These are phyloP conservation scores for Fusarium veterinarium DNA, from an alignment of 2,329 filamentous ascomycete species.

Conservation along the genomic window DNA sequence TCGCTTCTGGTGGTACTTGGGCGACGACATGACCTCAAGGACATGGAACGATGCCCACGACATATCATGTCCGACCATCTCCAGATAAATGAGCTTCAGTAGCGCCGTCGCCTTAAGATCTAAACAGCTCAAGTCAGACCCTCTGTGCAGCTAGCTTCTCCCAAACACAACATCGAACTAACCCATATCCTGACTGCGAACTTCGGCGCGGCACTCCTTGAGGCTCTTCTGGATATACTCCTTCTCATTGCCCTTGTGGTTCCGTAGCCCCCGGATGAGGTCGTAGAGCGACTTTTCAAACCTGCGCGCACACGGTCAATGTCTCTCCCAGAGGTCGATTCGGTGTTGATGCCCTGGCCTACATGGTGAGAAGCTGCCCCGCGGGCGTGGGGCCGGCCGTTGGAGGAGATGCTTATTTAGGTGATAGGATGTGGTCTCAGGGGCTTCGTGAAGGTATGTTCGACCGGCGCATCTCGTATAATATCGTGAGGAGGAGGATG, in stretches of 20 bases:
- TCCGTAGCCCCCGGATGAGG: slow-evolving; percentile 94
- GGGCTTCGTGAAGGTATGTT: slow-evolving; percentile 26
- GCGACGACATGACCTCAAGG: slow-evolving; percentile 97
- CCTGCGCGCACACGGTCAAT: slow-evolving; percentile 64
- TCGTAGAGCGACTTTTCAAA: slow-evolving; percentile 99
- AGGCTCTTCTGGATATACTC: slow-evolving; percentile 94
- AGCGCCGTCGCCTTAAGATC: slow-evolving; percentile 97
- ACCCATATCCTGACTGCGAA: slow-evolving; percentile 94
- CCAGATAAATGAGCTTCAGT: slow-evolving; percentile 94
- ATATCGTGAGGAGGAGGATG: slow-evolving; percentile 5
- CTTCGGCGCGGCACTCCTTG: slow-evolving; percentile 94
- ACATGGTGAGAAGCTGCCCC: slow-evolving; percentile 47
- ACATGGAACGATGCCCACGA: slow-evolving; percentile 99
- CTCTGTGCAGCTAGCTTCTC: not conserved
- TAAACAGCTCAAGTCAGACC: slow-evolving; percentile 49
- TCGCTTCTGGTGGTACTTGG: slow-evolving; percentile 94
- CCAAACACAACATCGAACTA: slow-evolving; percentile 48
- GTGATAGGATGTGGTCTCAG: slow-evolving; percentile 31
- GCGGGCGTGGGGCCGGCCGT: slow-evolving; percentile 44
- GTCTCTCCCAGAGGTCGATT: not conserved
- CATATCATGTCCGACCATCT: slow-evolving; percentile 99
- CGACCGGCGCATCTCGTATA: slow-evolving; percentile 40
- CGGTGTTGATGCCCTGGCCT: slow-evolving; percentile 16
- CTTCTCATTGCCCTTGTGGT: slow-evolving; percentile 94
- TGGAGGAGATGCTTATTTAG: slow-evolving; percentile 30